A percentile compares a stretch with the other conserved stretches of the same genome.
phyloP scores from a whole-genome alignment of 371 early-diverging fungal species.

The Phascolomyces articulosus region DNA sequence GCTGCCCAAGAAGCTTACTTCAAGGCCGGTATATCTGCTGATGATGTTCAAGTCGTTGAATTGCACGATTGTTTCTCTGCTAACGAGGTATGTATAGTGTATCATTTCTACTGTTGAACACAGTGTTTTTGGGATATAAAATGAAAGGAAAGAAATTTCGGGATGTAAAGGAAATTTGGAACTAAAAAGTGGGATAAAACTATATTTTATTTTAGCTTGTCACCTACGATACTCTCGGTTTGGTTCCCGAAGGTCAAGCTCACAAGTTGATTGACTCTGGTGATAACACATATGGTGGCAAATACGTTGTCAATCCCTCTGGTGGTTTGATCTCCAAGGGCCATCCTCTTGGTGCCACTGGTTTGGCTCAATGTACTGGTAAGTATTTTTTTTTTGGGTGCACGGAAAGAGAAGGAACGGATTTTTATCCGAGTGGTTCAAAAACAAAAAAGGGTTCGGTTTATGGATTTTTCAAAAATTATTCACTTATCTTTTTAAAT shows the following conservation, averaged over 20 bases:
- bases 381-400: no score
- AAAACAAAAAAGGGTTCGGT: no score
- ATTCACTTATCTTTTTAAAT: no score
- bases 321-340: conserved; percentile 86
- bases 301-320: conserved; percentile 75
- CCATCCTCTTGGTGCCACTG: conserved; percentile 84
- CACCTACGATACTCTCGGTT: conserved; percentile 78
- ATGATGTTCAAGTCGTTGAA: conserved; percentile 75
- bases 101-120: background rate
- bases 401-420: background rate
- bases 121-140: background rate
- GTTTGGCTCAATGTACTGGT: conserved; percentile 80
- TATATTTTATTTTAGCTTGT: conserved; percentile 43
- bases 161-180: no score
- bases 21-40: conserved; percentile 63
- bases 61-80: conserved; percentile 86
- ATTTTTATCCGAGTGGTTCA: no score
- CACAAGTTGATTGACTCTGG: conserved; percentile 61
- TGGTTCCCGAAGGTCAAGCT: conserved; percentile 69
- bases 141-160: background rate
- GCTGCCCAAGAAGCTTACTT: conserved; percentile 63
- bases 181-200: background rate
- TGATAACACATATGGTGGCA: conserved; percentile 66
- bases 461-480: no score
- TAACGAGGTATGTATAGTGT: conserved; percentile 56